phyloP scores from a whole-genome alignment of 2,329 filamentous ascomycete genomes.

The Davidsoniella eucalypti region DNA sequence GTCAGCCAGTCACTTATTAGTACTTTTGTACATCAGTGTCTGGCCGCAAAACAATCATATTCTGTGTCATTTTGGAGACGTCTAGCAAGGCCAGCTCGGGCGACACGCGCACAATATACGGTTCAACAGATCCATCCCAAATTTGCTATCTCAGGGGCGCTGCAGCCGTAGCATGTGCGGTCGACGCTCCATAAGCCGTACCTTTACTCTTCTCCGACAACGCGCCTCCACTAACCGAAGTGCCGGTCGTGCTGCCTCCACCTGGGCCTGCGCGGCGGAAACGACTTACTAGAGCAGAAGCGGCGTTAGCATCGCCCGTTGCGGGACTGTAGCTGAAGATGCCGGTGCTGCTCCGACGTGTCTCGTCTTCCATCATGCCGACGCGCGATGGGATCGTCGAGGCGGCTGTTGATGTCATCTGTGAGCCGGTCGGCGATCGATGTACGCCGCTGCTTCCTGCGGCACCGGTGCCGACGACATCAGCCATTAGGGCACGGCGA shows the following conservation, averaged over 20 bases:
- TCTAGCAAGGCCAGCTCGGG: constrained; percentile 6
- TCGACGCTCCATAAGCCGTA: not conserved
- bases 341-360: constrained; percentile 4
- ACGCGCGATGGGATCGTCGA: not conserved
- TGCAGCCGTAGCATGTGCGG: not conserved
- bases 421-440: not conserved
- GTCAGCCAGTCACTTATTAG: too few species aligned
- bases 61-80: constrained; percentile 2
- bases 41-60: constrained; percentile 9
- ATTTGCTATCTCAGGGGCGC: constrained; percentile 11
- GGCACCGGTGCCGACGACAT: not conserved
- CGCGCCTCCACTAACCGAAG: not conserved
- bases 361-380: constrained; percentile 12
- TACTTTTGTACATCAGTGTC: not conserved
- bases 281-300: constrained; percentile 4
- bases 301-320: not conserved
- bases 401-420: too few species aligned
- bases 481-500: constrained; percentile 7
- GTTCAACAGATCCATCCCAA: constrained; percentile 6
- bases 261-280: not conserved
- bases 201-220: not conserved
- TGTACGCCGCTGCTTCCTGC: not conserved
- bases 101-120: constrained; percentile 4
- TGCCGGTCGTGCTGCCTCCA: not conserved
- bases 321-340: constrained; percentile 2